Percentiles rank a stretch among this genome's conserved stretches.
Conservation (phyloP, 257 asterid species). For the Apocynum venetum region DNA sequence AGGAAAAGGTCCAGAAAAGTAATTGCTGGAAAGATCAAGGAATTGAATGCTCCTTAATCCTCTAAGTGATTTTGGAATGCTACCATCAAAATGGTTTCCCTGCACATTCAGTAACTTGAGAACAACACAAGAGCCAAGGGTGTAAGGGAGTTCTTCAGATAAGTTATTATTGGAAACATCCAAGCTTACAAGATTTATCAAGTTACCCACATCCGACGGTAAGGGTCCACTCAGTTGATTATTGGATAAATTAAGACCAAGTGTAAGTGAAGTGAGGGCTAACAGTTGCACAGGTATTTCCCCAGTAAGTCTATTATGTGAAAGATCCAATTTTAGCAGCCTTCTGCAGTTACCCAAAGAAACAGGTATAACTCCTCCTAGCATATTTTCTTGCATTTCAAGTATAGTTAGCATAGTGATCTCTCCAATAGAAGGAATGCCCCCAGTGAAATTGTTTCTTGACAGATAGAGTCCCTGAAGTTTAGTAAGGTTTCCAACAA, state of each 20-base stretch:
- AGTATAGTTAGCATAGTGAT: background rate
- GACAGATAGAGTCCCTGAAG: too few relatives aligned
- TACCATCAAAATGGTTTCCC: background rate
- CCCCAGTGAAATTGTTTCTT: too few relatives aligned
- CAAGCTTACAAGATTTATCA: constrained; percentile 4
- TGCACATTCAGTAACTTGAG: background rate
- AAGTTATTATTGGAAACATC: background rate
- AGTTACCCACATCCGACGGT: background rate
- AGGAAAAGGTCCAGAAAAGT: constrained; percentile 1
- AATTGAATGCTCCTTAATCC: background rate
- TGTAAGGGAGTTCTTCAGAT: background rate
- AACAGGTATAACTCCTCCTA: constrained; percentile 4
- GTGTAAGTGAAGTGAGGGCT: background rate
- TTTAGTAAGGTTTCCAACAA: too few relatives aligned
- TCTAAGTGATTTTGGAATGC: background rate
- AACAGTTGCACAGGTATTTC: background rate
- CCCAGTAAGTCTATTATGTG: background rate
- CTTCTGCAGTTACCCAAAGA: constrained; percentile 2
- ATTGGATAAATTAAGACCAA: background rate
- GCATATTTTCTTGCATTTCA: constrained; percentile 1
- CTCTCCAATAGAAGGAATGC: constrained; percentile 8
- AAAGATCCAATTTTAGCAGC: constrained; percentile 2
- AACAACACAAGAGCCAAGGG: background rate
- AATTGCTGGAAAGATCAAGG: constrained; percentile 8
- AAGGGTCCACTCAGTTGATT: background rate